These are phyloP conservation scores for Leucoagaricus sp. DNA, from an alignment of 1,284 basidiomycete species.

Conservation along the genomic window DNA sequence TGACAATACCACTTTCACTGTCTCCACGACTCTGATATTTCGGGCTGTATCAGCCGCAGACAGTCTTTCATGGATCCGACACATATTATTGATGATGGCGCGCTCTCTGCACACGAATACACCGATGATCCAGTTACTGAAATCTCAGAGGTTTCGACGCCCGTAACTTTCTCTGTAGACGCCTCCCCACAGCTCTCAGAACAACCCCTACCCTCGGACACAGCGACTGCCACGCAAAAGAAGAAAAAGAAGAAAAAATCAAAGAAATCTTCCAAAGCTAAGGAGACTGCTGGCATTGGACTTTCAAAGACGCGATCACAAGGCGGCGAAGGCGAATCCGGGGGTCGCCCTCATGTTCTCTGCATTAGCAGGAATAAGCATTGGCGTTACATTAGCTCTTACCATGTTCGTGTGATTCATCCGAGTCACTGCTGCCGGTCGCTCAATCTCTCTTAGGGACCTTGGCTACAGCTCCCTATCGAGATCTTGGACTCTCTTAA, in stretches of 20 bases:
- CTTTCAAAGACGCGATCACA: constrained; percentile 20
- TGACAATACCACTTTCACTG: neutral
- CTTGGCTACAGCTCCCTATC: constrained; percentile 83
- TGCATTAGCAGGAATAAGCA: constrained; percentile 86
- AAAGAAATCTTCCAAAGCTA: constrained; percentile 54
- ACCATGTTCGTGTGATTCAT: constrained; percentile 61
- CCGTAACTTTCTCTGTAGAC: constrained; percentile 31
- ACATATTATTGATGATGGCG: constrained; percentile 1
- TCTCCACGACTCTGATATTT: neutral
- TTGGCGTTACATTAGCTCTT: constrained; percentile 86
- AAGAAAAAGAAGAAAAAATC: constrained; percentile 77
- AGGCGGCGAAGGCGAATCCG: constrained; percentile 28
- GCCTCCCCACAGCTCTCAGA: constrained; percentile 32
- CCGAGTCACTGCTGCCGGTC: constrained; percentile 6
- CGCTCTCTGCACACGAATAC: constrained; percentile 1
- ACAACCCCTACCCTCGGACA: constrained; percentile 20
- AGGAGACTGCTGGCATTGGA: constrained; percentile 34
- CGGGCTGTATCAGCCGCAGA: neutral
- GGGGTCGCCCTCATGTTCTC: constrained; percentile 54
- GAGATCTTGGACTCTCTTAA: constrained; percentile 81
- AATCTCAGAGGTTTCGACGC: constrained; percentile 29
- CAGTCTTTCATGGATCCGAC: neutral
- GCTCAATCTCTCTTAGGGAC: constrained; percentile 53
- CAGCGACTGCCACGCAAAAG: constrained; percentile 39
- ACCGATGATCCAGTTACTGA: constrained; percentile 13